phyloP scores from a whole-genome alignment of 2,329 filamentous ascomycete genomes.

The Aschersonia sp. region DNA sequence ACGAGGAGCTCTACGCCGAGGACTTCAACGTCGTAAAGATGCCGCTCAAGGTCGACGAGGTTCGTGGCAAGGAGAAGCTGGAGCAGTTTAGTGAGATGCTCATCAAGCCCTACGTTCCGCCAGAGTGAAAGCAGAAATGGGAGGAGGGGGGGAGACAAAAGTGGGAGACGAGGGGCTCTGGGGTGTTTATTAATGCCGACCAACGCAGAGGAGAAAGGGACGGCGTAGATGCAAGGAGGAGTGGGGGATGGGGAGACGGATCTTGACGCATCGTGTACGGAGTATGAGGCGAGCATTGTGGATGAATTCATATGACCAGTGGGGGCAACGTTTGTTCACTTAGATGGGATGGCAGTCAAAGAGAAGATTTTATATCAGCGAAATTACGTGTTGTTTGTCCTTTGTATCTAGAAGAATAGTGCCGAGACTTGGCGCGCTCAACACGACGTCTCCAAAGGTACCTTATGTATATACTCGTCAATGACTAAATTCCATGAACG shows the following conservation, averaged over 20 bases:
- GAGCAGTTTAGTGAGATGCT: constrained; percentile 84
- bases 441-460: no score
- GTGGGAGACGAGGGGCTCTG: neutral
- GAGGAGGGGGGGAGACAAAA: neutral
- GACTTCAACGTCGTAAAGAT: constrained; percentile 95
- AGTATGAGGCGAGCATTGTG: neutral
- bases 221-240: no score
- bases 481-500: no score
- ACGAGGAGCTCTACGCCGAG: constrained; percentile 95
- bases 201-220: neutral
- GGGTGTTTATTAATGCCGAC: neutral
- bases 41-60: constrained; percentile 90
- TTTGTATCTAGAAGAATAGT: no score
- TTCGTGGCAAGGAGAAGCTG: constrained; percentile 84
- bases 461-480: no score
- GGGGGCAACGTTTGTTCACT: no score
- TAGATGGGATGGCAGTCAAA: no score
- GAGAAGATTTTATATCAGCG: no score
- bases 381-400: no score
- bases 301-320: neutral
- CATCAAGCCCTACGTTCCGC: constrained; percentile 59
- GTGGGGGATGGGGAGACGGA: neutral
- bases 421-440: no score
- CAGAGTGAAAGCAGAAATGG: constrained; percentile 19
- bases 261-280: neutral